phyloP scores from a whole-genome alignment of 306 rosid species.

The Glycine tomentella region DNA sequence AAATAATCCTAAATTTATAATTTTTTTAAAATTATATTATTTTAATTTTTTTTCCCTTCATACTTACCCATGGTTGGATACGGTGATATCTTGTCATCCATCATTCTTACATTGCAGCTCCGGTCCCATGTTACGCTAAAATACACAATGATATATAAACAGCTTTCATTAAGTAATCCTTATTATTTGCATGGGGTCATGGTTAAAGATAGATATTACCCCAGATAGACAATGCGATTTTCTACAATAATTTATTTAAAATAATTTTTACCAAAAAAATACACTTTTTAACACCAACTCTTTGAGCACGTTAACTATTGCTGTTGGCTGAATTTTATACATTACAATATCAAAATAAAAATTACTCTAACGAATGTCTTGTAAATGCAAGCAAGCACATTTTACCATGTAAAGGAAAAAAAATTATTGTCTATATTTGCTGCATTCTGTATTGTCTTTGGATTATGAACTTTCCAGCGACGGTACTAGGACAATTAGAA shows the following conservation, averaged over 20 bases:
- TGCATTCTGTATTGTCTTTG: background rate
- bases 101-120: background rate
- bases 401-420: background rate
- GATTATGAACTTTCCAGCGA: background rate
- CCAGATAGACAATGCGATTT: background rate
- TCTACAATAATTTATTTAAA: background rate
- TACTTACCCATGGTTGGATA: constrained; percentile 44
- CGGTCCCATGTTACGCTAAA: constrained; percentile 39
- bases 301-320: too few species aligned
- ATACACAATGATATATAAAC: background rate
- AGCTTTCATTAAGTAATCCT: background rate
- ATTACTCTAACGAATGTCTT: background rate
- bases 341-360: background rate
- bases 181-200: background rate
- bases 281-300: too few species aligned
- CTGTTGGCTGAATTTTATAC: too few species aligned
- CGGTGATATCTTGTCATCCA: constrained; percentile 11
- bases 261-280: background rate
- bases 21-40: too few species aligned
- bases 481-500: background rate
- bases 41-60: too few species aligned
- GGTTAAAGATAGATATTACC: background rate
- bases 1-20: too few species aligned
- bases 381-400: background rate
- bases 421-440: background rate